Percentiles rank a stretch among this genome's conserved stretches.
Conservation (phyloP, 345 rosid species). For the Dovyalis caffra region DNA sequence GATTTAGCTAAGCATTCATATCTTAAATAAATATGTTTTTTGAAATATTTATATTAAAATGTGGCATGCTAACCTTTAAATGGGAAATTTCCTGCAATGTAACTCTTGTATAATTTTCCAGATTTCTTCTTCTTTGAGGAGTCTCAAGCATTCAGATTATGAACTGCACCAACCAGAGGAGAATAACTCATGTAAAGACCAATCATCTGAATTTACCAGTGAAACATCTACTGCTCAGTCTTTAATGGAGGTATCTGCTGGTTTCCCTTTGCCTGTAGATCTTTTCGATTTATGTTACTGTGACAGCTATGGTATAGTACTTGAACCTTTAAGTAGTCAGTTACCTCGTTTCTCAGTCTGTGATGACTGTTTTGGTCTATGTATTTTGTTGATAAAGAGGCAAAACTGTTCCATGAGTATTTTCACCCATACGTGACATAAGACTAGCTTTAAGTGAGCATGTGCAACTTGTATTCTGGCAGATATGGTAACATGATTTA, state of each 20-base stretch:
- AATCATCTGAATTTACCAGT: conserved; percentile 36
- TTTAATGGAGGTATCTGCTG: conserved; percentile 42
- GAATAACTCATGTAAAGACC: conserved; percentile 27
- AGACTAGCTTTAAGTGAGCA: no score
- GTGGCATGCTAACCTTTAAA: neutral
- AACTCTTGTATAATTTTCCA: conserved; percentile 28
- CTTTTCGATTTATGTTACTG: conserved; percentile 9
- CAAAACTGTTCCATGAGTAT: no score
- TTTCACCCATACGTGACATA: no score
- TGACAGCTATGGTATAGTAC: neutral
- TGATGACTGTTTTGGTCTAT: no score
- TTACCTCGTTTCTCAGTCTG: no score
- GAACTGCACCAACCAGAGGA: conserved; percentile 36
- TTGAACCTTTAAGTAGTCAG: no score
- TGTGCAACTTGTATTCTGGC: neutral
- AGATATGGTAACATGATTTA: neutral
- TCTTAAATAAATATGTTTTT: neutral
- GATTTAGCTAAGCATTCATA: neutral
- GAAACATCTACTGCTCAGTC: conserved; percentile 43
- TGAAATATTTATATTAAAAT: no score
- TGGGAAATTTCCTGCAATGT: neutral
- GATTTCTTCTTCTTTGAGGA: conserved; percentile 40
- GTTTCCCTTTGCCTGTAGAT: neutral
- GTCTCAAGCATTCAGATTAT: conserved; percentile 43
- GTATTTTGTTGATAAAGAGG: no score